A percentile compares a stretch with the other conserved stretches of the same genome.
Conservation (phyloP, 495 filamentous ascomycete species). For the Lasiosphaeria hispida region DNA sequence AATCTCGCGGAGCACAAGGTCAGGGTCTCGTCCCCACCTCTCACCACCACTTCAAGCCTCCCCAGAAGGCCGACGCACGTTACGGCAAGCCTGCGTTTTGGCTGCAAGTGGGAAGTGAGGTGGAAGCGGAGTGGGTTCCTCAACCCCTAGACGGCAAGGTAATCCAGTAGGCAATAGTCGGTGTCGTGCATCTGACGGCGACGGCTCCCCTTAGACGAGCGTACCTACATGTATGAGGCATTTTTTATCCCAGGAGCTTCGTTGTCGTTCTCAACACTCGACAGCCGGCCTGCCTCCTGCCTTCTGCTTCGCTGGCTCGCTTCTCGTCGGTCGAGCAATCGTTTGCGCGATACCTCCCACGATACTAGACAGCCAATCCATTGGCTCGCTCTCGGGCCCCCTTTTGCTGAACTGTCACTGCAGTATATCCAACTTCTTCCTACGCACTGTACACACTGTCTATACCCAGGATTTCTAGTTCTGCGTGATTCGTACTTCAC, state of each 20-base stretch:
- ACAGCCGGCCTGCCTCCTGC: background rate
- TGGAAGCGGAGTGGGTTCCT: too few species aligned
- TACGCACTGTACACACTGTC: too few species aligned
- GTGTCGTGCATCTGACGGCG: conserved; percentile 12
- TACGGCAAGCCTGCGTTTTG: background rate
- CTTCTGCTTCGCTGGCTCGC: background rate
- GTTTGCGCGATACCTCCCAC: background rate
- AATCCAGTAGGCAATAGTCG: background rate
- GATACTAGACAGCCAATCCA: background rate
- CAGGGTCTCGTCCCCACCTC: background rate
- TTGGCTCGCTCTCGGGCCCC: conserved; percentile 7
- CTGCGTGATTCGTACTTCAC: background rate
- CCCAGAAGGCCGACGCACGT: conserved; percentile 7
- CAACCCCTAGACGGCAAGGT: too few species aligned
- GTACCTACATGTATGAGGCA: conserved; percentile 6
- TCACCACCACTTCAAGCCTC: background rate
- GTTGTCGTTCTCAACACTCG: background rate
- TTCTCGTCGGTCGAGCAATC: background rate
- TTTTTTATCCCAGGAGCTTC: conserved; percentile 2
- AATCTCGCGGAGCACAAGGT: background rate
- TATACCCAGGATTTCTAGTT: background rate
- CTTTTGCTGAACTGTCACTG: conserved; percentile 1
- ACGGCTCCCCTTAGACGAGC: background rate
- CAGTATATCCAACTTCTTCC: background rate
- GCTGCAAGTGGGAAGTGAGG: background rate